Percentiles rank a stretch among this genome's conserved stretches.
Conservation (phyloP, 495 filamentous ascomycete species). For the Mycothermus thermophilus region DNA sequence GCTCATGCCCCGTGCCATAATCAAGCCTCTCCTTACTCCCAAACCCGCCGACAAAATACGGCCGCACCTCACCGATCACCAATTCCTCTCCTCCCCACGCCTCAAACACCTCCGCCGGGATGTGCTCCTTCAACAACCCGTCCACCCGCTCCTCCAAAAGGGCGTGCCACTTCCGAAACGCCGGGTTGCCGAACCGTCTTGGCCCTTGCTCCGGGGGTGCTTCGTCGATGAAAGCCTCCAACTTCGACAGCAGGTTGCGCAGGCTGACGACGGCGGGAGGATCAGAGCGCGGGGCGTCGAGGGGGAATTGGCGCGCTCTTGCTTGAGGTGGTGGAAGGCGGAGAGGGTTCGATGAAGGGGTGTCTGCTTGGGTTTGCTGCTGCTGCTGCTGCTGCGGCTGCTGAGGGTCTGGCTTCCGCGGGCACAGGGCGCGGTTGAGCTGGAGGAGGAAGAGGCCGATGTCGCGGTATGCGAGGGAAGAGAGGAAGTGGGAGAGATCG, state of each 20-base stretch:
- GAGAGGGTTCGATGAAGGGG: no score
- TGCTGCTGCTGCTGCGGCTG: not conserved
- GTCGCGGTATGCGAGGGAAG: conserved; percentile 68
- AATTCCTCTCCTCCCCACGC: conserved; percentile 3
- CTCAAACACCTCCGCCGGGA: conserved; percentile 1
- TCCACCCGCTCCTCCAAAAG: conserved; percentile 46
- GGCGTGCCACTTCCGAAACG: conserved; percentile 71
- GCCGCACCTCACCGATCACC: conserved; percentile 45
- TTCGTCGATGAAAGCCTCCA: conserved; percentile 57
- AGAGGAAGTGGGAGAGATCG: conserved; percentile 65
- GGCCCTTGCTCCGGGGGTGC: conserved; percentile 75
- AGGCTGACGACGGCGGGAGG: conserved; percentile 45
- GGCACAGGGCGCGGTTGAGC: conserved; percentile 78
- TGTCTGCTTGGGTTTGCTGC: not conserved
- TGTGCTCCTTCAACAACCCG: not conserved
- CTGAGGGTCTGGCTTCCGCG: conserved; percentile 27
- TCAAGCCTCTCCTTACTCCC: conserved; percentile 81
- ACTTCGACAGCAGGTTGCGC: conserved; percentile 42
- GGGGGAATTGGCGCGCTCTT: conserved; percentile 31
- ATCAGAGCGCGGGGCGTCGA: conserved; percentile 13
- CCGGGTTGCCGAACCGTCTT: conserved; percentile 79
- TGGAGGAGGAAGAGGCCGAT: conserved; percentile 79
- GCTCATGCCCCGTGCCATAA: conserved; percentile 91
- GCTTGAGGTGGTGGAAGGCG: no score
- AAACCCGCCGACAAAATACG: conserved; percentile 77